Evolutionary conservation across 805 yeast species (phyloP), one percentile per base, ranked within the genome.

Genomic region (Yamadazyma olivae): DNA sequence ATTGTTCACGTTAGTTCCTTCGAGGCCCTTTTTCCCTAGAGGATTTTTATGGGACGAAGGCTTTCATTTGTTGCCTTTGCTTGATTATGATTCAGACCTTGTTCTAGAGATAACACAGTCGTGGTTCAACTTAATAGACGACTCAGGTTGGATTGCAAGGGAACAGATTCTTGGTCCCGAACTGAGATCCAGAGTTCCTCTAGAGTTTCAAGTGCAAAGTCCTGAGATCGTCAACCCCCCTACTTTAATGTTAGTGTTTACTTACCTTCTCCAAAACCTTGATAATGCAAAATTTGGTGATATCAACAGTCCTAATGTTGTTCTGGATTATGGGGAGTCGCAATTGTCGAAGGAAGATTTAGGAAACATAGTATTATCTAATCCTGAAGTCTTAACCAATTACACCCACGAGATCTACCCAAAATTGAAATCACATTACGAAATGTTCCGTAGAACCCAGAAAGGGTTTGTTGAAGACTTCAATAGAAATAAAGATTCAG

Each of bases 11-110:
- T 70, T 88, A 16, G 93, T 88, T 22, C 99, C 99, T 2, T 86
- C 96, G 32, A 72, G 99, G 35, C 87, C 95, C 0, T 87, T 86
- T 53, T 93, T 93, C 60, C 98, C 99, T 3, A 74, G 99, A 44
- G 99, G 99, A 0, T 93, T 93, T 53, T 88, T 86, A 54, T 93
- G 99, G 99, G 99, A 93, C 60, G 99, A 93, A 61, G 99, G 99
- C 0, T 93, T 93, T 60, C 96, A 91, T 57, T 67, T 91, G 41
- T 66, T 90, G 27, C 95, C 95, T 6, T 65, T 93, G 25, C 59
- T 85, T 48, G 82, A 83, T 32, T 90, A 83, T 54, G 98, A 93
- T 59, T 71, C 85, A 12, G 95, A 87, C 51, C 65, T 90, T 29
- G 86, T 79, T 0, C 67, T 89, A 42, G 93, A 87, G 45, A 81